Conservation (phyloP, 1,284 basidiomycete species). For the Prillingera fragicola region DNA sequence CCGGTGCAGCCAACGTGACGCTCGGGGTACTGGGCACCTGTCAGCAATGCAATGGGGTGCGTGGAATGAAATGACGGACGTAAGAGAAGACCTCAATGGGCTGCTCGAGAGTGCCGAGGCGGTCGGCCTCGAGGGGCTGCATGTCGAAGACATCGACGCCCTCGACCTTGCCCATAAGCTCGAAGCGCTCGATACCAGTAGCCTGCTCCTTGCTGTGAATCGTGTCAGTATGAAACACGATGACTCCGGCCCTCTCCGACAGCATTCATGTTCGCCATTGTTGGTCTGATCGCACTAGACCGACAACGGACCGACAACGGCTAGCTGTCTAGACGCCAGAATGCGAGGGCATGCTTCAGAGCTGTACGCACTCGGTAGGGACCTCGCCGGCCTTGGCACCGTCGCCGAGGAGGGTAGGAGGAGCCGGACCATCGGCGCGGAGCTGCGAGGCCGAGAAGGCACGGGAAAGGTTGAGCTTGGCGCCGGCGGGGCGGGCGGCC, state of each 20-base stretch:
- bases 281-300: background rate
- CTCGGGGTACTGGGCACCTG: slow-evolving; percentile 58
- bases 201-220: slow-evolving; percentile 68
- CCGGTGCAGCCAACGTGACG: slow-evolving; percentile 89
- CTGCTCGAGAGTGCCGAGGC: slow-evolving; percentile 79
- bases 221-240: slow-evolving; percentile 1
- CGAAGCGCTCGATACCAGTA: slow-evolving; percentile 93
- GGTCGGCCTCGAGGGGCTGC: slow-evolving; percentile 75
- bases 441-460: slow-evolving; percentile 41
- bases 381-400: slow-evolving; percentile 44
- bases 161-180: slow-evolving; percentile 81
- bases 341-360: background rate
- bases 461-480: slow-evolving; percentile 14
- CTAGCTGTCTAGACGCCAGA: background rate
- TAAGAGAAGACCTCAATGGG: slow-evolving; percentile 83
- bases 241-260: slow-evolving; percentile 2
- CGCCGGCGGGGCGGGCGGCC: slow-evolving; percentile 12
- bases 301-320: background rate
- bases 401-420: slow-evolving; percentile 38
- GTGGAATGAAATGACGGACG: slow-evolving; percentile 54
- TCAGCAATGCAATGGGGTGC: slow-evolving; percentile 3
- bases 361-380: slow-evolving; percentile 43
- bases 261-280: background rate
- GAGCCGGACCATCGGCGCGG: slow-evolving; percentile 28
- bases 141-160: slow-evolving; percentile 89